phyloP scores from a whole-genome alignment of 805 yeast species.

The Sugiyamaella americana region DNA sequence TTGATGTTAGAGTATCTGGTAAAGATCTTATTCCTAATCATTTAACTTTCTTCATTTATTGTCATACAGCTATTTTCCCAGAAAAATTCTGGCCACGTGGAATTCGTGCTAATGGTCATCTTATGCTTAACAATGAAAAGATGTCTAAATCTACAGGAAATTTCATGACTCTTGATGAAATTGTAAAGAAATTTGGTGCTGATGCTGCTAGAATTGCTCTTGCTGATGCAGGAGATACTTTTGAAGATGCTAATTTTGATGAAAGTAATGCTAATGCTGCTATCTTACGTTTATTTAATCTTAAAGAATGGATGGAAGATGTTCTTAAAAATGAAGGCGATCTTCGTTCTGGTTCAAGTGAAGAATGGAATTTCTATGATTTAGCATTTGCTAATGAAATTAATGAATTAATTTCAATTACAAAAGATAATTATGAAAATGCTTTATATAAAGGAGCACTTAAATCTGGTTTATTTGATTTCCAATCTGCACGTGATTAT shows the following conservation, averaged over 20 bases:
- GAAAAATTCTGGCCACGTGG: conserved; percentile 90
- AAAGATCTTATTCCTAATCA: conserved; percentile 97
- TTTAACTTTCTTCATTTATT: conserved; percentile 89
- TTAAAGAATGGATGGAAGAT: conserved; percentile 95
- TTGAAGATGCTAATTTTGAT: conserved; percentile 97
- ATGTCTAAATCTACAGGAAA: conserved; percentile 98
- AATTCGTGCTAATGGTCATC: conserved; percentile 91
- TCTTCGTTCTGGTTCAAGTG: conserved; percentile 49
- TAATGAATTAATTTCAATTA: conserved; percentile 70
- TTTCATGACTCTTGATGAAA: conserved; percentile 83
- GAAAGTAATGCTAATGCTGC: conserved; percentile 97
- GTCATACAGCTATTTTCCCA: conserved; percentile 90
- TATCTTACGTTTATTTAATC: conserved; percentile 80
- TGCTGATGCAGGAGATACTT: conserved; percentile 97
- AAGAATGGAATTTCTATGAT: conserved; percentile 60
- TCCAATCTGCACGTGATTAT: conserved; percentile 92
- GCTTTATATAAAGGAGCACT: conserved; percentile 85
- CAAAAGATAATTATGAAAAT: conserved; percentile 60
- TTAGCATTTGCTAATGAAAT: conserved; percentile 88
- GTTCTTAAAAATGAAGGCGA: conserved; percentile 45
- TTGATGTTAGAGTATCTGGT: conserved; percentile 88
- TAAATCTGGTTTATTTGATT: conserved; percentile 87
- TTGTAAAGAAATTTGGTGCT: conserved; percentile 87
- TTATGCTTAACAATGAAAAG: conserved; percentile 90
- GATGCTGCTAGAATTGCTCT: conserved; percentile 96